Evolutionary conservation across 2,329 filamentous ascomycete species (phyloP).

Genomic region (Nectriaceae sp.): DNA sequence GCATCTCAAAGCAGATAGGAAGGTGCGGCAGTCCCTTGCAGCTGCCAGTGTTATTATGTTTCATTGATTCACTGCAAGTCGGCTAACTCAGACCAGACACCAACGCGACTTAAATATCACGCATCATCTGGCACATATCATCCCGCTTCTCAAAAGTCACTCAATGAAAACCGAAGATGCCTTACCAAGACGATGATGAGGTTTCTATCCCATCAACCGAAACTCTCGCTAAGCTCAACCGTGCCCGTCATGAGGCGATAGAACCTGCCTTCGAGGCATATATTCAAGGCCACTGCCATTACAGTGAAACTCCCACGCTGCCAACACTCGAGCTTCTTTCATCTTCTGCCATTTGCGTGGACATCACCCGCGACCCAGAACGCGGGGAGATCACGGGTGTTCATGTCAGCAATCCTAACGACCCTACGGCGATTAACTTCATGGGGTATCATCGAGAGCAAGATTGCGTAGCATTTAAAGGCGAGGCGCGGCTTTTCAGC

Average conservation of each 20-base stretch:
- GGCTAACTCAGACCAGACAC: too few species aligned
- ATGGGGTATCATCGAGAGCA: slow-evolving; percentile 20
- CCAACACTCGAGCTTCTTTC: slow-evolving; percentile 16
- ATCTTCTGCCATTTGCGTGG: slow-evolving; percentile 13
- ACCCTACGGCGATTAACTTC: slow-evolving; percentile 21
- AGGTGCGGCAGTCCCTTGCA: too few species aligned
- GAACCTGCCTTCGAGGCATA: slow-evolving; percentile 18
- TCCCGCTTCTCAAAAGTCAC: too few species aligned
- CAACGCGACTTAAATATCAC: too few species aligned
- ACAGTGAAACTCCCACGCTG: background rate
- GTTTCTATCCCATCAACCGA: background rate
- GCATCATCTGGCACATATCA: too few species aligned
- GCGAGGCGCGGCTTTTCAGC: slow-evolving; percentile 18
- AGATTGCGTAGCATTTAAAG: slow-evolving; percentile 24
- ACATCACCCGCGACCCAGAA: slow-evolving; percentile 6
- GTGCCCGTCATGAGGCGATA: slow-evolving; percentile 2
- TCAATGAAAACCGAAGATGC: too few species aligned
- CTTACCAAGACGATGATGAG: background rate
- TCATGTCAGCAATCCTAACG: slow-evolving; percentile 13
- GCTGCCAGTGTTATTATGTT: too few species aligned
- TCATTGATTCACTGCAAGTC: too few species aligned
- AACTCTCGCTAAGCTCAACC: background rate
- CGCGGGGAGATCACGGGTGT: slow-evolving; percentile 11
- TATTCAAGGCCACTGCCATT: slow-evolving; percentile 8
- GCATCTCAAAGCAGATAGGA: too few species aligned